phyloP scores from a whole-genome alignment of 2,329 filamentous ascomycete genomes.

The Sporothrix brunneoviolacea region DNA sequence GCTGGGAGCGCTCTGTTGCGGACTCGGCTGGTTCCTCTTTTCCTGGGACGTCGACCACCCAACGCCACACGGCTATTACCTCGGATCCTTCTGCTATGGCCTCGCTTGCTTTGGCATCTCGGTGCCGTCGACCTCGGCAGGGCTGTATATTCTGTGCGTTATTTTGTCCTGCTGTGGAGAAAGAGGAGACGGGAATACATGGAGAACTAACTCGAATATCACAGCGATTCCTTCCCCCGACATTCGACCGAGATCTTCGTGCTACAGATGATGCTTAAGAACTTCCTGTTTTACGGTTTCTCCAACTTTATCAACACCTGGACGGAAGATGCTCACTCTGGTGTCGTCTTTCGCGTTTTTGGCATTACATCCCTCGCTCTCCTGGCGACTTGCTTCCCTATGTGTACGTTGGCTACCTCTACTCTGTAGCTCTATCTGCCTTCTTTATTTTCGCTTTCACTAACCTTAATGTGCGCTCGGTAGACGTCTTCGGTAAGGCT shows the following conservation, averaged over 20 bases:
- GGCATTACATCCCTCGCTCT: conserved; percentile 25
- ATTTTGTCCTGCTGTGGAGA: no score
- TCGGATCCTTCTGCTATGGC: conserved; percentile 17
- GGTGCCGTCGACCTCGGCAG: conserved; percentile 19
- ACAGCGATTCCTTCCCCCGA: conserved; percentile 25
- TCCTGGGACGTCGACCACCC: conserved; percentile 19
- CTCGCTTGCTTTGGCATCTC: conserved; percentile 19
- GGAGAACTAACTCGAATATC: no score
- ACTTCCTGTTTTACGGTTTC: conserved; percentile 29
- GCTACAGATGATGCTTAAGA: conserved; percentile 30
- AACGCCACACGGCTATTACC: conserved; percentile 14
- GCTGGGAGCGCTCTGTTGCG: conserved; percentile 15
- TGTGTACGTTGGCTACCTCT: no score
- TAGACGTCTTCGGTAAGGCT: conserved; percentile 4
- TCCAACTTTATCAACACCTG: conserved; percentile 28
- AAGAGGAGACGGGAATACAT: no score
- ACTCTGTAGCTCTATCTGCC: no score
- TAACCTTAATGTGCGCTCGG: no score
- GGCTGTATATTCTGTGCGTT: conserved; percentile 28
- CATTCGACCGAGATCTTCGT: conserved; percentile 28
- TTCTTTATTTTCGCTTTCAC: neutral
- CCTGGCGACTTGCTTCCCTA: conserved; percentile 27
- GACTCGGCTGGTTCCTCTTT: conserved; percentile 20
- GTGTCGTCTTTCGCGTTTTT: conserved; percentile 23
- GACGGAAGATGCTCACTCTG: conserved; percentile 20